phyloP scores from a whole-genome alignment of 1,284 basidiomycete species.

The Trichosporon faecale region DNA sequence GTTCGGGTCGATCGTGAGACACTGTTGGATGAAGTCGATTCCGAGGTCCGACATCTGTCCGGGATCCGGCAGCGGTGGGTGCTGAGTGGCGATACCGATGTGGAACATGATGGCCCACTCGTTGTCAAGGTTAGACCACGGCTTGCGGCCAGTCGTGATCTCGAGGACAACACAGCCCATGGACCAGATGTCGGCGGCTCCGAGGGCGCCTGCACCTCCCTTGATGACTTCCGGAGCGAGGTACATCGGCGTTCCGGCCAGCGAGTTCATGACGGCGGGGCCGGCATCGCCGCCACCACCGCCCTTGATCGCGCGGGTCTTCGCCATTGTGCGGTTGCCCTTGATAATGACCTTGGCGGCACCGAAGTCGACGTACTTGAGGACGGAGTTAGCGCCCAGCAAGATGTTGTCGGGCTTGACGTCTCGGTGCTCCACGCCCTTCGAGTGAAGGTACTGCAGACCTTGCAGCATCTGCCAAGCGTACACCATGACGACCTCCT shows the following conservation, averaged over 20 bases:
- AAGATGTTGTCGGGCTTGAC: slow-evolving; percentile 99
- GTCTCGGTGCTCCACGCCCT: slow-evolving; percentile 90
- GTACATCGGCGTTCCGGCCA: slow-evolving; percentile 99
- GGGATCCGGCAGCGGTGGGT: slow-evolving; percentile 89
- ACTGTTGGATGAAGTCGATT: slow-evolving; percentile 90
- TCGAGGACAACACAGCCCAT: slow-evolving; percentile 95
- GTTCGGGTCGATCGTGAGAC: slow-evolving; percentile 83
- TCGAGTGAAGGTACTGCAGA: slow-evolving; percentile 90
- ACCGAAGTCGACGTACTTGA: slow-evolving; percentile 98
- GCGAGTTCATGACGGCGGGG: slow-evolving; percentile 64
- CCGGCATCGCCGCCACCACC: slow-evolving; percentile 50
- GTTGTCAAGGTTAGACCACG: slow-evolving; percentile 98
- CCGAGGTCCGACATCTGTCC: slow-evolving; percentile 84
- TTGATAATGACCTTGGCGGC: slow-evolving; percentile 96
- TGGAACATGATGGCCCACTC: slow-evolving; percentile 99
- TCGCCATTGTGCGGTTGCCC: slow-evolving; percentile 82
- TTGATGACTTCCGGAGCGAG: slow-evolving; percentile 99
- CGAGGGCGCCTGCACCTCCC: slow-evolving; percentile 66
- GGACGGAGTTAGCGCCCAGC: slow-evolving; percentile 78
- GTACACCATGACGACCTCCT: slow-evolving; percentile 92
- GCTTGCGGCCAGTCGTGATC: slow-evolving; percentile 88
- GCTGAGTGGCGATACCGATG: slow-evolving; percentile 94
- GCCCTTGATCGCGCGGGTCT: slow-evolving; percentile 53
- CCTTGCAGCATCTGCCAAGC: slow-evolving; percentile 97
- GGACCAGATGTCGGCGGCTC: slow-evolving; percentile 97